phyloP scores from a whole-genome alignment of 2,329 filamentous ascomycete species.

The Kalaharituber pfeilii region DNA sequence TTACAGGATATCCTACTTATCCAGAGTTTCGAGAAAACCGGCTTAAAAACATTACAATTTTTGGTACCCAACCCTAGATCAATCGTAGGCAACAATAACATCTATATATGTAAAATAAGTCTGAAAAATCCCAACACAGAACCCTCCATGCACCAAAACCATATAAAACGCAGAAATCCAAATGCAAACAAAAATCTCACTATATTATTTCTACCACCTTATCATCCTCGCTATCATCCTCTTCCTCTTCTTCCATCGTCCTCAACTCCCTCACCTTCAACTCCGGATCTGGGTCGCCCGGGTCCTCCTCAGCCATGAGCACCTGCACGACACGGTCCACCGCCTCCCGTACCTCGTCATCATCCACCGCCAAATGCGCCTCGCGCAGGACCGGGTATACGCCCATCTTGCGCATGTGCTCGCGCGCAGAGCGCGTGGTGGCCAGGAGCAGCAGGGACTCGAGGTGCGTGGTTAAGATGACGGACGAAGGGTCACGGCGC shows the following conservation, averaged over 20 bases:
- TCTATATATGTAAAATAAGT: too few species aligned
- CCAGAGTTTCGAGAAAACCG: too few species aligned
- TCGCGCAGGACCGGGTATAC: constrained; percentile 84
- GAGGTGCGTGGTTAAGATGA: constrained; percentile 69
- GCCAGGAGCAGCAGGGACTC: constrained; percentile 76
- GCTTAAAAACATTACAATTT: too few species aligned
- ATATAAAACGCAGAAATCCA: too few species aligned
- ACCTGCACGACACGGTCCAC: constrained; percentile 85
- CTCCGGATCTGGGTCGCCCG: constrained; percentile 19
- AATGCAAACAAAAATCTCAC: neutral
- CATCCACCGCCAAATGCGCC: constrained; percentile 57
- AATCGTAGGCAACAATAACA: too few species aligned
- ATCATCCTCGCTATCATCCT: constrained; percentile 9
- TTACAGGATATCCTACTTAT: too few species aligned
- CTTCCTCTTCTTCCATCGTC: constrained; percentile 11
- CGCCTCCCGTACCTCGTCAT: constrained; percentile 65
- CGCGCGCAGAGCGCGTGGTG: constrained; percentile 56
- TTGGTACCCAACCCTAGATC: too few species aligned
- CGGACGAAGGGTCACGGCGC: constrained; percentile 55
- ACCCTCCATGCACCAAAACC: too few species aligned
- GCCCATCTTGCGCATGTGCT: constrained; percentile 52
- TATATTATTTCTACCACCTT: constrained; percentile 16
- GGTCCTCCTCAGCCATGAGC: constrained; percentile 58
- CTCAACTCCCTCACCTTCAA: neutral
- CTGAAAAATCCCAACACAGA: too few species aligned